Conservation (phyloP, 139 green algal genomes). For the Monoraphidium neglectum region DNA sequence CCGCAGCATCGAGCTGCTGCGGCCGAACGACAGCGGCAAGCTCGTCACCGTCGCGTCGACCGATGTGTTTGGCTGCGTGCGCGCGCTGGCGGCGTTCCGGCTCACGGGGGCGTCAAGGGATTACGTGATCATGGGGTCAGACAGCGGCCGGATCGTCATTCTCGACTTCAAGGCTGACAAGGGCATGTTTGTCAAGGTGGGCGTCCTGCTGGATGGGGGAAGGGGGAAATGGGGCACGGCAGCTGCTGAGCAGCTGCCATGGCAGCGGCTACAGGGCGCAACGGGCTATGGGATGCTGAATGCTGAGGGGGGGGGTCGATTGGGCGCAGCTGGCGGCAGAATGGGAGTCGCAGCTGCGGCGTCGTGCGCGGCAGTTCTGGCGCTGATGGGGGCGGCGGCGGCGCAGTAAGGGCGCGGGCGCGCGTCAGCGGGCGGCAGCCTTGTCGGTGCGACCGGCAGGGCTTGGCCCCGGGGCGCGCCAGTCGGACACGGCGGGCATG, state of each 20-base stretch:
- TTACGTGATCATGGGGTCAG: slow-evolving; percentile 91
- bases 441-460: too few species aligned
- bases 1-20: slow-evolving; percentile 94
- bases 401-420: too few species aligned
- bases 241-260: neutral
- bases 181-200: slow-evolving; percentile 84
- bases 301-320: too few species aligned
- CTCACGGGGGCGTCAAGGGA: slow-evolving; percentile 88
- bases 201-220: neutral
- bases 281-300: too few species aligned
- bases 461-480: too few species aligned
- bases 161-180: slow-evolving; percentile 91
- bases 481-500: too few species aligned
- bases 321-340: too few species aligned
- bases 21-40: slow-evolving; percentile 89
- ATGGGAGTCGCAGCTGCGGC: too few species aligned
- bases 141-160: slow-evolving; percentile 95
- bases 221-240: neutral
- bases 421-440: too few species aligned
- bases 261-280: neutral
- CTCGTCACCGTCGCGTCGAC: slow-evolving; percentile 58
- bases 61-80: slow-evolving; percentile 91
- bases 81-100: slow-evolving; percentile 87
- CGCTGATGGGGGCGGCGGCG: too few species aligned
- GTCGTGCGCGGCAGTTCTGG: too few species aligned